phyloP scores from a whole-genome alignment of 768 basidiomycete genomes.

The Suillus weaverae region DNA sequence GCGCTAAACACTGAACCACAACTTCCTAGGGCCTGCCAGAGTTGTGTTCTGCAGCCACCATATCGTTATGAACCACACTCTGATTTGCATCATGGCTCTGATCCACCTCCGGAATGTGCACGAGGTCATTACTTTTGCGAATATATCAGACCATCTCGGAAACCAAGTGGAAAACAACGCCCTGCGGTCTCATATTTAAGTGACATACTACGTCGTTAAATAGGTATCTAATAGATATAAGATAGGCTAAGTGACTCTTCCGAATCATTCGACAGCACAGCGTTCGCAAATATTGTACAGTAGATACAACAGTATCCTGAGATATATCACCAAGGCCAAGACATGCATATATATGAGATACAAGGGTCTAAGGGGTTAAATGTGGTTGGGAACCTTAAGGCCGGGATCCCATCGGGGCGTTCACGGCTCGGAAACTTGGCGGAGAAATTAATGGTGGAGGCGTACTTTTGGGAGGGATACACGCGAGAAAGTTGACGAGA shows the following conservation, averaged over 20 bases:
- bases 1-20: too few relatives aligned
- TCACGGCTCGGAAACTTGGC: neutral
- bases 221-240: neutral
- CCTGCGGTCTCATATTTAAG: neutral
- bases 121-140: neutral
- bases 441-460: neutral
- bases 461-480: neutral
- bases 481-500: neutral
- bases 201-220: neutral
- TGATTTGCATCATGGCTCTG: neutral
- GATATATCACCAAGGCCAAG: neutral
- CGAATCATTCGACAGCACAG: neutral
- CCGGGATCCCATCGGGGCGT: neutral
- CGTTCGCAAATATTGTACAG: neutral
- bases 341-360: neutral
- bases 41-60: too few relatives aligned
- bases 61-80: too few relatives aligned
- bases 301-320: conserved; percentile 3
- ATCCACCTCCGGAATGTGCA: neutral
- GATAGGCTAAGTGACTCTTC: neutral
- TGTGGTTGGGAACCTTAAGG: neutral
- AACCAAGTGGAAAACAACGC: neutral
- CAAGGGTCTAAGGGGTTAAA: neutral
- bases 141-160: neutral
- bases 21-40: too few relatives aligned